Conservation (phyloP, 768 basidiomycete genomes). For the Dentipellis fragilis region DNA sequence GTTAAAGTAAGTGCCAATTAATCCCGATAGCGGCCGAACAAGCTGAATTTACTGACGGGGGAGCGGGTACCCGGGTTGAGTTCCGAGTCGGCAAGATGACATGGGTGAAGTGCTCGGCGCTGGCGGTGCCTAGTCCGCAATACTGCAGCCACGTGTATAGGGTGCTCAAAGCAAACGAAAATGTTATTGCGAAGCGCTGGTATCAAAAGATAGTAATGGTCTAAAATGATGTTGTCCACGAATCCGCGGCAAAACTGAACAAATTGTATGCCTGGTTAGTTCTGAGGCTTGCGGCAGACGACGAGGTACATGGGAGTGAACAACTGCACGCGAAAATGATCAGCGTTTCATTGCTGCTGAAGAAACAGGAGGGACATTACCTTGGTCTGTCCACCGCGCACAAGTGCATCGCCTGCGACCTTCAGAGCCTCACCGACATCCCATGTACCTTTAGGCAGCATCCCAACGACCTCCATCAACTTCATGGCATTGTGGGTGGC, state of each 20-base stretch:
- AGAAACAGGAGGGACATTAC: neutral
- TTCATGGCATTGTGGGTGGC: slow-evolving; percentile 76
- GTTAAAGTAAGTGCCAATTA: too few relatives aligned
- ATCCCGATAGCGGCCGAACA: too few relatives aligned
- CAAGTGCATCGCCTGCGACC: slow-evolving; percentile 32
- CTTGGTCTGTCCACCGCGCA: neutral
- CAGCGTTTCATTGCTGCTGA: neutral
- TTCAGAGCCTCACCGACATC: slow-evolving; percentile 85
- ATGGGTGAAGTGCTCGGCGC: too few relatives aligned
- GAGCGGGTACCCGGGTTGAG: too few relatives aligned
- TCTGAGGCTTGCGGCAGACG: neutral
- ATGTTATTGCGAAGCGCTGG: neutral
- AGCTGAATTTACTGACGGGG: too few relatives aligned
- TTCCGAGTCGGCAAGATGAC: too few relatives aligned
- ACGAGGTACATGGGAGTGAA: neutral
- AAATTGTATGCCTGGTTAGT: neutral
- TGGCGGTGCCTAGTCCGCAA: too few relatives aligned
- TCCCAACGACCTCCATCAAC: slow-evolving; percentile 62
- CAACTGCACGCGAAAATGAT: neutral
- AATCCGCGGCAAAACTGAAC: neutral
- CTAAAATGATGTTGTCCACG: neutral
- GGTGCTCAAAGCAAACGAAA: neutral
- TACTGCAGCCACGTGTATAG: too few relatives aligned
- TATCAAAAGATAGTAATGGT: neutral
- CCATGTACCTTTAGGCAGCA: slow-evolving; percentile 87